Conservation (phyloP, 768 basidiomycete genomes). For the Ramaria sp. region DNA sequence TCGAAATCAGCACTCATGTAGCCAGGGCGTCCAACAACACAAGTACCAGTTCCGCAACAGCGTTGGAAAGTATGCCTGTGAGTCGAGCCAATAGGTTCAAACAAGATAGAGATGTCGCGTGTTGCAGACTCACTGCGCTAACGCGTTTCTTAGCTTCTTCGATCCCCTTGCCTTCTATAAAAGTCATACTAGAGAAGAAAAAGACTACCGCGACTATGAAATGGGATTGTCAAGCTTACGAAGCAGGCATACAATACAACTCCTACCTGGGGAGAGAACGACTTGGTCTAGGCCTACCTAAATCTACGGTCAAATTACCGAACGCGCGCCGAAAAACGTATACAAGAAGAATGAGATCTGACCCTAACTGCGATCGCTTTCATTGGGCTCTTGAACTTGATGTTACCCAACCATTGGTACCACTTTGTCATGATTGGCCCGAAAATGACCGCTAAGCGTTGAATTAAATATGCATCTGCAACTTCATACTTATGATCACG, state of each 20-base stretch:
- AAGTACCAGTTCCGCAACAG: constrained; percentile 65
- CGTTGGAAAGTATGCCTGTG: constrained; percentile 61
- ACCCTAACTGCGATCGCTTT: constrained; percentile 55
- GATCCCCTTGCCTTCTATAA: constrained; percentile 63
- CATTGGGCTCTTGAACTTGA: constrained; percentile 55
- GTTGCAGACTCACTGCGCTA: constrained; percentile 19
- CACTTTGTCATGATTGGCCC: constrained; percentile 77
- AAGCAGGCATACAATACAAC: constrained; percentile 23
- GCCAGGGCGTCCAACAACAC: neutral
- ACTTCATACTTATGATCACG: neutral
- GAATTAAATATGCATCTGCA: neutral
- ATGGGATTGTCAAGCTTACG: neutral
- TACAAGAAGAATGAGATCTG: constrained; percentile 13
- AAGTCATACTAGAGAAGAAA: constrained; percentile 69
- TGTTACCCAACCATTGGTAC: constrained; percentile 62
- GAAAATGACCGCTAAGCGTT: constrained; percentile 48
- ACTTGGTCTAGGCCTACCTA: constrained; percentile 80
- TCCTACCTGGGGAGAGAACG: constrained; percentile 57
- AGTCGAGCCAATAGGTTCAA: constrained; percentile 9
- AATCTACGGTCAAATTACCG: constrained; percentile 7
- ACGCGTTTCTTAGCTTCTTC: constrained; percentile 41
- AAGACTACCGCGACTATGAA: constrained; percentile 32
- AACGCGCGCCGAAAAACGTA: neutral
- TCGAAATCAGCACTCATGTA: neutral
- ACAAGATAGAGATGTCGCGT: neutral